Base-by-base conservation (phyloP, 2,329 filamentous ascomycete genomes). In the Stagonosporopsis chrysanthemi region DNA sequence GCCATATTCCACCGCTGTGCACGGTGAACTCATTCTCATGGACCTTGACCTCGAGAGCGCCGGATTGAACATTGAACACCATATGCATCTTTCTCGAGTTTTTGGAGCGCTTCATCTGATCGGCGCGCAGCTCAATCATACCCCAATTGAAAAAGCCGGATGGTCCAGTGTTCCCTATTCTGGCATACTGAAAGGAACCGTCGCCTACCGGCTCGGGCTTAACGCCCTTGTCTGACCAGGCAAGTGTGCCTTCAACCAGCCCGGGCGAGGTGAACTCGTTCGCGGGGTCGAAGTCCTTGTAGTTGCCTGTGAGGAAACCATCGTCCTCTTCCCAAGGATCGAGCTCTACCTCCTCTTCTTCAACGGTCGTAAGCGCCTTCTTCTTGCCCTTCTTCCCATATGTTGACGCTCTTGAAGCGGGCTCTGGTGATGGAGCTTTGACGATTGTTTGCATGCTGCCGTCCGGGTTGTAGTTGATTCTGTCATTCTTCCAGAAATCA, bases 51-150 rank as follows among this genome's bases (percentile, higher is more conserved):
- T 87, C 82, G 19, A 97, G 92, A 63, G 90, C 88, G 22, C 95
- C 95, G 41, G 86, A 84, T 66, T 92, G 89, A 28, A 99, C 90
- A 68, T 96, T 97, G 76, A 98, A 98, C 1, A 90, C 88, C 89
- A 99, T 95, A 73, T 97, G 92, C 91, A 97, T 98, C 79, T 90
- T 93, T 61, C 94, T 85, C 33, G 90, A 90, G 77, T 97, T 98
- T 83, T 98, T 98, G 45, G 89, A 86, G 66, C 88, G 87, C 81
- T 99, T 99, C 72, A 90, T 86, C 29, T 90, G 87, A 2, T 90
- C 89, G 0, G 91, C 88, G 6, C 92, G 91, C 47, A 99, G 80
- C 69, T 98, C 94, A 35, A 99, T 90, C 49, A 98, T 85, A 15
- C 95, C 95, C 9, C 90, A 89, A 31, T 92, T 93, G 75, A 98